phyloP scores from a whole-genome alignment of 257 asterid genomes.

The Plantago major region DNA sequence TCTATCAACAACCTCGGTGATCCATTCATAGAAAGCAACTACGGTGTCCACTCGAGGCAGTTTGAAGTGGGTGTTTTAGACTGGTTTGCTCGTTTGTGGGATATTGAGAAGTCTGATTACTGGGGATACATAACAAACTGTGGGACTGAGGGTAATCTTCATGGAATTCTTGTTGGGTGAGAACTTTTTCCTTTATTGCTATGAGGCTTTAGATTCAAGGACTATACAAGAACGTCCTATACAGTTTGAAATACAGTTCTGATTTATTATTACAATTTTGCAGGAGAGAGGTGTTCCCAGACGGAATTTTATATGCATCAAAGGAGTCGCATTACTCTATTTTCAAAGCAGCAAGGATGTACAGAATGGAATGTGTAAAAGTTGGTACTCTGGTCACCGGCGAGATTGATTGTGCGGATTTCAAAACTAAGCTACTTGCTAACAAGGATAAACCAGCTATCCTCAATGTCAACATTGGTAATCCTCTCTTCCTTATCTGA shows the following conservation, averaged over 20 bases:
- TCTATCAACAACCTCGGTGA: slow-evolving; percentile 91
- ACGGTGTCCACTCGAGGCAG: slow-evolving; percentile 93
- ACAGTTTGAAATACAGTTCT: slow-evolving; percentile 13
- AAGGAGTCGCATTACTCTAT: slow-evolving; percentile 92
- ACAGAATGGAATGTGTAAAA: slow-evolving; percentile 90
- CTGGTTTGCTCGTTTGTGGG: slow-evolving; percentile 96
- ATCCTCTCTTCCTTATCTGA: slow-evolving; percentile 10
- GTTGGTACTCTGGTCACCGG: slow-evolving; percentile 77
- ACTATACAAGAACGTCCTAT: neutral
- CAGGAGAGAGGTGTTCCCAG: slow-evolving; percentile 97
- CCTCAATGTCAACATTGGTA: slow-evolving; percentile 89
- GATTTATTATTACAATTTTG: slow-evolving; percentile 23
- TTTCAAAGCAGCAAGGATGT: slow-evolving; percentile 97
- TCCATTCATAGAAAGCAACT: slow-evolving; percentile 96
- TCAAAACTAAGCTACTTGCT: slow-evolving; percentile 53
- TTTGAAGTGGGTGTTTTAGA: slow-evolving; percentile 95
- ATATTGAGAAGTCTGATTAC: slow-evolving; percentile 76
- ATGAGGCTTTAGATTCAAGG: slow-evolving; percentile 7
- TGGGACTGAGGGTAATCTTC: slow-evolving; percentile 98
- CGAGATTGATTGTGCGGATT: slow-evolving; percentile 84
- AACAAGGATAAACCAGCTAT: slow-evolving; percentile 90
- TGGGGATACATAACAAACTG: slow-evolving; percentile 98
- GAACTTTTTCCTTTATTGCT: slow-evolving; percentile 20
- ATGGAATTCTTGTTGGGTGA: slow-evolving; percentile 88
- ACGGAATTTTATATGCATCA: slow-evolving; percentile 88